Percentiles rank a stretch among this genome's conserved stretches.
Evolutionary conservation across 345 rosid species (phyloP).

Genomic region (Gossypium arboreum): DNA sequence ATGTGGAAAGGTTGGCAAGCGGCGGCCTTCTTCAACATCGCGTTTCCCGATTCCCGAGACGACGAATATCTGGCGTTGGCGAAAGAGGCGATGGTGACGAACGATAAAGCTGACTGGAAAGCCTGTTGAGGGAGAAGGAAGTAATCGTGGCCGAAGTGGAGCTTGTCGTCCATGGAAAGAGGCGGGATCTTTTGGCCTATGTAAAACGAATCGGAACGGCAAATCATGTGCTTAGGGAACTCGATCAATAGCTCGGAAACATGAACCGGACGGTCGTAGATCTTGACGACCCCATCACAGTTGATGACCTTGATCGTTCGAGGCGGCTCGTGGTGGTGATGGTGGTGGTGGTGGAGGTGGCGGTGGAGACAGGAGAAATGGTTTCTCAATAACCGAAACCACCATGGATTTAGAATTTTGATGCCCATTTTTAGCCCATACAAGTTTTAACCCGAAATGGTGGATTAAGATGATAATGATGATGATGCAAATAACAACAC

Average conservation of each 20-base stretch:
- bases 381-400: conserved; percentile 29
- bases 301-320: conserved; percentile 52
- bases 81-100: conserved; percentile 62
- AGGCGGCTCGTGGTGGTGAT: neutral
- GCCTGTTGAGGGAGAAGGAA: conserved; percentile 73
- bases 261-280: conserved; percentile 49
- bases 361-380: conserved; percentile 33
- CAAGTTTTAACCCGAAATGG: neutral
- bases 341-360: neutral
- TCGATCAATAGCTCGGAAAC: conserved; percentile 58
- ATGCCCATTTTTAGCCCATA: neutral
- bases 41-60: conserved; percentile 18
- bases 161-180: conserved; percentile 57
- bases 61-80: conserved; percentile 17
- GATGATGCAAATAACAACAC: no score
- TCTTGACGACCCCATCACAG: conserved; percentile 57
- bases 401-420: conserved; percentile 21
- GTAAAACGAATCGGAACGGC: conserved; percentile 74
- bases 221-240: conserved; percentile 77
- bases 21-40: conserved; percentile 26
- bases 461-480: neutral
- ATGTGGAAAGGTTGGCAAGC: conserved; percentile 60
- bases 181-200: conserved; percentile 79
- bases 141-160: conserved; percentile 70
- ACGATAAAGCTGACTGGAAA: conserved; percentile 63